Evolutionary conservation across 768 basidiomycete genomes (phyloP), one percentile per base, ranked within the genome.

Genomic region (Leccinum boreale): DNA sequence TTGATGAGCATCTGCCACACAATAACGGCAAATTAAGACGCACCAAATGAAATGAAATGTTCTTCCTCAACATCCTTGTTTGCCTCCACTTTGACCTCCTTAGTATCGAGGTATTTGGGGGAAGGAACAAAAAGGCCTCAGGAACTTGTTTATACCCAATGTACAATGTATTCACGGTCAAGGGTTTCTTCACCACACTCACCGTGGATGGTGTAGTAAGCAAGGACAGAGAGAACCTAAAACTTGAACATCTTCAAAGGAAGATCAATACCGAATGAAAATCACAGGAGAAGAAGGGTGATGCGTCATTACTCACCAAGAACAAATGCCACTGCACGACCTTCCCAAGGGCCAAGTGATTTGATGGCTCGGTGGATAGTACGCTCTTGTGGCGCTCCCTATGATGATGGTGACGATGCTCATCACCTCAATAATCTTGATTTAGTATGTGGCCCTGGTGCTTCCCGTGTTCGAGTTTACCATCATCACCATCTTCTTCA

Each of bases 341-440:
- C 90, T 73, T 93, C 91, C 90, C 91, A 92, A n/a, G 84, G 83
- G 12, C 90, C 88, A 15, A 93, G 82, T 9, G 81, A 71, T 76
- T 83, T 83, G 55, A 92, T 72, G 2, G 90, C 86, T 54, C 73
- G 74, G 65, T 86, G 82, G 60, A 92, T 73, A 48, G 58, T 79
- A 90, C 89, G 33, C 79, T 73, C 53, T 74, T 67, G 59, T 61
- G 74, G n/a, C 65, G 71, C 28, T 64, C 64, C 3, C 58, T 44
- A 15, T 59, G 60, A 17, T 31, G 60, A 10, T 60, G 62, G 6
- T 29, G 55, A 39, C 28, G 62, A n/a, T 24, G 50, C 33, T 60
- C 58, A 39, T 57, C 50, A 2, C 10, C 56, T 49, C 15, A 45
- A 21, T 11, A 44, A 24, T 23, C 42, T 1, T 49, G 52, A 23